Base-by-base conservation (phyloP, 306 rosid species). In the Fragaria nilgerrensis region DNA sequence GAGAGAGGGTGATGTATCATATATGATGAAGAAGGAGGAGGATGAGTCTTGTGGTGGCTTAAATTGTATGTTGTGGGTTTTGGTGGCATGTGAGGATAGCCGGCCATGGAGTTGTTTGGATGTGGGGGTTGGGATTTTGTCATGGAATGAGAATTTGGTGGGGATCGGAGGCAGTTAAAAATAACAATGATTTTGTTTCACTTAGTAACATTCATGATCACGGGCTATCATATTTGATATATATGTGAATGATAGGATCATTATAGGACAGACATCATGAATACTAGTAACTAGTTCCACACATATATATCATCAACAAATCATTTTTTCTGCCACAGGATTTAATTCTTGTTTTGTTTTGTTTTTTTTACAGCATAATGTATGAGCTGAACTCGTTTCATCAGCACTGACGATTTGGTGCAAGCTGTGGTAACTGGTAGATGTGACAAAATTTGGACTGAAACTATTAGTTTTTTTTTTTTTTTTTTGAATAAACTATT, bases 1-100 rank as follows among this genome's bases (percentile, higher is more conserved):
- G 64, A 67, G 70, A 52, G 75, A 20, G 39, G 5, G 71, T 49
- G 72, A 25, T 32, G 25, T 47, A 41, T 13, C 59, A 20, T 36
- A 19, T 19, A 37, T 19, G 47, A 66, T 37, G 47, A 9, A 9
- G 70, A 65, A 59, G 19, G 12, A 34, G 27, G 68, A 55, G 47
- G 45, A 14, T 22, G 67, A 27, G 72, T 43, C 67, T 13, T 44
- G 79, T 68, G 50, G 23, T 73, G 27, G 15, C 23, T 77, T 27
- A 22, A 61, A 5, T 44, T 37, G 9, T 14, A 37, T 17, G 44
- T 19, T 36, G 27, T 41, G 47, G 56, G 67, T 84, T 85, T 87
- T 84, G 88, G 85, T 80, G 75, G 72, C 88, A 82, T 87, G 81
- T 87, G 88, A 82, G 80, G 55, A 15, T 81, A 32, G 90, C 91